These are phyloP conservation scores for Entomortierella lignicola DNA, from an alignment of 192 early-diverging fungal genomes.

Conservation along the genomic window DNA sequence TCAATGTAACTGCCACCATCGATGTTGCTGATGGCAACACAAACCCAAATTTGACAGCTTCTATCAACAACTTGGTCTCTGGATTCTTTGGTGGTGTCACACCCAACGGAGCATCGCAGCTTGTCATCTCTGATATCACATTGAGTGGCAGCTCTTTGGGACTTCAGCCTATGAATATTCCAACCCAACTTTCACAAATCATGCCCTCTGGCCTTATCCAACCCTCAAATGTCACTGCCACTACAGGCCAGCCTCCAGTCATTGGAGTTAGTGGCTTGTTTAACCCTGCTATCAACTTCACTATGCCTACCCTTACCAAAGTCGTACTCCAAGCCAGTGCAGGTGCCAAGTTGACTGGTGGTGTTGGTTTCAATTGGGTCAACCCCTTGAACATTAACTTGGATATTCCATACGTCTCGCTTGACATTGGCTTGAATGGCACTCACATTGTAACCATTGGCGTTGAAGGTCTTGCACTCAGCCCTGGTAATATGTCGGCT, in stretches of 20 bases:
- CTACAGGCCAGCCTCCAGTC: conserved; percentile 20
- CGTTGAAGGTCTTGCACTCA: conserved; percentile 22
- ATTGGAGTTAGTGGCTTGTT: conserved; percentile 31
- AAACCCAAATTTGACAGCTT: conserved; percentile 24
- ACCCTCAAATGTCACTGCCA: conserved; percentile 20
- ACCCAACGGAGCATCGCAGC: conserved; percentile 31
- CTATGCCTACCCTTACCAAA: conserved; percentile 42
- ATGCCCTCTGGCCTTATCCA: conserved; percentile 24
- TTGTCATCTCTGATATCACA: conserved; percentile 16
- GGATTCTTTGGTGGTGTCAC: conserved; percentile 38
- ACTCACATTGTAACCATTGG: conserved; percentile 31
- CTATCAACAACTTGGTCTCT: conserved; percentile 37
- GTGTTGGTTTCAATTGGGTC: conserved; percentile 46
- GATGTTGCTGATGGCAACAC: conserved; percentile 33
- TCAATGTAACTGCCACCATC: conserved; percentile 37
- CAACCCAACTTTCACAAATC: conserved; percentile 30
- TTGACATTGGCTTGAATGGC: conserved; percentile 48
- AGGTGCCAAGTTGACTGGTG: conserved; percentile 38
- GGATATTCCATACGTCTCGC: conserved; percentile 37
- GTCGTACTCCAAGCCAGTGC: conserved; percentile 36
- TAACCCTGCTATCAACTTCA: conserved; percentile 27
- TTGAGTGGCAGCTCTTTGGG: conserved; percentile 24
- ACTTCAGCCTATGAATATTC: conserved; percentile 26
- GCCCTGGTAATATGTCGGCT: conserved; percentile 34
- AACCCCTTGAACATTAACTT: conserved; percentile 43